Evolutionary conservation across 495 filamentous ascomycete species (phyloP).

Genomic region (Letharia lupina): DNA sequence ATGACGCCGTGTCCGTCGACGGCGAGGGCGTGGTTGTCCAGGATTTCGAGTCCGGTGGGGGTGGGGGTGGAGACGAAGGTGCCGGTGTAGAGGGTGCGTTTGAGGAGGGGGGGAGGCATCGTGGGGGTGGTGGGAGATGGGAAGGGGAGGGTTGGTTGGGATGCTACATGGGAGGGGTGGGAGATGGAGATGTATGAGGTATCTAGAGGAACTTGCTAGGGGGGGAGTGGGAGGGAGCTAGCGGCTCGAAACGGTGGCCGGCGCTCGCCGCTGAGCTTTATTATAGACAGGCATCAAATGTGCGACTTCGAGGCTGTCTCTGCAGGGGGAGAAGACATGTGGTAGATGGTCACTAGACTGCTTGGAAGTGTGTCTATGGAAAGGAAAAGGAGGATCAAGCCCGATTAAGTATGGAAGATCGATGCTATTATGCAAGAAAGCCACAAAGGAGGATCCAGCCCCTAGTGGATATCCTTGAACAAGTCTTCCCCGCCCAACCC

Average conservation of each 20-base stretch:
- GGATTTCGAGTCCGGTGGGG: constrained; percentile 15
- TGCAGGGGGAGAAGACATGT: too few species aligned
- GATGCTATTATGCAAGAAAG: not conserved
- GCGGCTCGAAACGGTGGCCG: constrained; percentile 24
- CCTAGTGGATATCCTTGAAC: constrained; percentile 17
- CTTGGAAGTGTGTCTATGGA: too few species aligned
- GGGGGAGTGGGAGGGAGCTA: not conserved
- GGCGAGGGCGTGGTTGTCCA: constrained; percentile 51
- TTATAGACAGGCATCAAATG: too few species aligned
- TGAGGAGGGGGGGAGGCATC: not conserved
- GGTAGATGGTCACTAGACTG: too few species aligned
- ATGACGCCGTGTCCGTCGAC: constrained; percentile 63
- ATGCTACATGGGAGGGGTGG: too few species aligned
- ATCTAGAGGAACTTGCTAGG: too few species aligned
- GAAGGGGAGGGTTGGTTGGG: not conserved
- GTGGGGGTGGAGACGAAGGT: constrained; percentile 40
- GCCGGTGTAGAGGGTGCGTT: constrained; percentile 33
- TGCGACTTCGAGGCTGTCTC: too few species aligned
- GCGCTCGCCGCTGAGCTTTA: constrained; percentile 17
- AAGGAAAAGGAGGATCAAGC: too few species aligned
- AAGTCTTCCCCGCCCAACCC: constrained; percentile 18
- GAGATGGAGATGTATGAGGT: not conserved
- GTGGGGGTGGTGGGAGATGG: not conserved
- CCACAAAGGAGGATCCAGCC: not conserved
- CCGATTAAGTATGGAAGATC: not conserved